Conservation (phyloP, 2,329 filamentous ascomycete species). For the Fusarium lateritium region DNA sequence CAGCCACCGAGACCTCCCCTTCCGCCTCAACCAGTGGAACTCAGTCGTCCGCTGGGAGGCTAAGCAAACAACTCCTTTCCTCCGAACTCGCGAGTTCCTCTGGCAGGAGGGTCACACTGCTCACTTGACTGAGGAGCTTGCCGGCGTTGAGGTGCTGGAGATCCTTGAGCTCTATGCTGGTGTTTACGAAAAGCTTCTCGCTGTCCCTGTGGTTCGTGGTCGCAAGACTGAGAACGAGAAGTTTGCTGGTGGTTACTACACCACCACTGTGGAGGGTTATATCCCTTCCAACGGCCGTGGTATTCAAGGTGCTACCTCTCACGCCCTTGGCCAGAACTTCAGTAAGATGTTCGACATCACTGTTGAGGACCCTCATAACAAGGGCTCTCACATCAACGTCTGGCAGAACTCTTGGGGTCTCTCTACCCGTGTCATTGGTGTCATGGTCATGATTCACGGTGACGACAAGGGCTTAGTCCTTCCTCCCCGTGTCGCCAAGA, state of each 20-base stretch:
- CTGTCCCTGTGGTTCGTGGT: conserved; percentile 94
- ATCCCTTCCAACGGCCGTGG: conserved; percentile 96
- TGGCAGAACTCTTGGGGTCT: conserved; percentile 99
- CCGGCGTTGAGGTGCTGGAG: conserved; percentile 88
- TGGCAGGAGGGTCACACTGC: conserved; percentile 98
- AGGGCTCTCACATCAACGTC: conserved; percentile 85
- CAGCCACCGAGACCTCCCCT: conserved; percentile 92
- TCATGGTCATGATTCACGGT: conserved; percentile 98
- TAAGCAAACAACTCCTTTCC: conserved; percentile 90
- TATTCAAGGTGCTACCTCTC: conserved; percentile 96
- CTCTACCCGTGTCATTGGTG: conserved; percentile 95
- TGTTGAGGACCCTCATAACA: conserved; percentile 90
- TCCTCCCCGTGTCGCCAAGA: conserved; percentile 89
- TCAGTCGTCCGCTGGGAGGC: conserved; percentile 94
- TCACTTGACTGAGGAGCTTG: conserved; percentile 86
- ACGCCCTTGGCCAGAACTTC: conserved; percentile 97
- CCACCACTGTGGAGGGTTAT: conserved; percentile 96
- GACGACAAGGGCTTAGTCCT: conserved; percentile 96
- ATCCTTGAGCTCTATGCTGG: conserved; percentile 94
- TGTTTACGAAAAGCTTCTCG: conserved; percentile 93
- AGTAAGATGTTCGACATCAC: conserved; percentile 99
- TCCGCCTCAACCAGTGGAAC: conserved; percentile 98
- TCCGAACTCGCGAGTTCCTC: conserved; percentile 93
- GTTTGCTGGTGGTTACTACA: conserved; percentile 97
- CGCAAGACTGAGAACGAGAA: conserved; percentile 98